Evolutionary conservation across 176 grass and related monocot species (phyloP), one percentile per base, ranked within the genome.

Genomic region (Oryza meyeriana): DNA sequence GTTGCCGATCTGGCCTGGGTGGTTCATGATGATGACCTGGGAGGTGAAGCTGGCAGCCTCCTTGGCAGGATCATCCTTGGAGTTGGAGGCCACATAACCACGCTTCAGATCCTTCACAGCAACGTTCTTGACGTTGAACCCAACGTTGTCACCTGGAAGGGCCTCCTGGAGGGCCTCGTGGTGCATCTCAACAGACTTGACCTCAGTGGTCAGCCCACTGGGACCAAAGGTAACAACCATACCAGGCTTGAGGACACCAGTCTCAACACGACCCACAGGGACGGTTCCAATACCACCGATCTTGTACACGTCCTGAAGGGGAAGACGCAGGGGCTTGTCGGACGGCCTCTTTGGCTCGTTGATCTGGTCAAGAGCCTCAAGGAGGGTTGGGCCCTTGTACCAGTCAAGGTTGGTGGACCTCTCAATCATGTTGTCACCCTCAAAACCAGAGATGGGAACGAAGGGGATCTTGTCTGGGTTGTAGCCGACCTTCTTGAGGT

Each of bases 251-350:
- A 97, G 71, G 71, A 89, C 33, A 84, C 91, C 91, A 17, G 94
- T 97, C 66, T 97, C 91, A 31, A 97, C 91, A 77, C 94, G 91
- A 5, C 91, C 94, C 0, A 94, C 91, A 5, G 91, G 94, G 0
- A 97, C 94, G 30, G 94, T 94, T 8, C 94, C 94, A 73, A 97
- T 97, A 39, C 94, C 94, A 28, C 91, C 94, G 38, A 97, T 97
- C 94, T 97, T 97, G 83, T 97, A 97, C n/a, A 97, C 94, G 3
- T 97, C 94, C 91, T 97, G 91, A n/a, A 97, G 91, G 30, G 94
- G 94, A 11, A 97, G 94, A 72, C 94, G 94, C 48, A 97, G 92
- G 45, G 94, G 94, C 80, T 97, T 97, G 92, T 97, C 94, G 0
- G 94, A 84, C 1, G 94, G 94, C 36, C 94, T 93, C 83, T 97